Evolutionary conservation across 2,329 filamentous ascomycete species (phyloP).

Genomic region (Xylaria sp.): DNA sequence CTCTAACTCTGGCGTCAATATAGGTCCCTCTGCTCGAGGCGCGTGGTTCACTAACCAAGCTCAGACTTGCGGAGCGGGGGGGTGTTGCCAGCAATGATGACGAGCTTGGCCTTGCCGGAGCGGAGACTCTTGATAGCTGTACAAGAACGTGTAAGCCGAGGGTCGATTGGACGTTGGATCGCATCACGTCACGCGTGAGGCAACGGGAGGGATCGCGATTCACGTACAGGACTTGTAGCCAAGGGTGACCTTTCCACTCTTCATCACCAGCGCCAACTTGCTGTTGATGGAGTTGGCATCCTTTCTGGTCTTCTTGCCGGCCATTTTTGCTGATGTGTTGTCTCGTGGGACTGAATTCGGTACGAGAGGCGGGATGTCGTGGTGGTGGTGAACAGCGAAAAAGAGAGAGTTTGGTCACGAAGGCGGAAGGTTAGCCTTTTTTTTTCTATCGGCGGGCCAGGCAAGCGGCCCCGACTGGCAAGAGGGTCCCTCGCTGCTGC

Average conservation of each 20-base stretch:
- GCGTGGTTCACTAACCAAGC: constrained; percentile 85
- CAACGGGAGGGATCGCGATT: background rate
- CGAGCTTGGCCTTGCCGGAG: constrained; percentile 96
- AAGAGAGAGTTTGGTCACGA: background rate
- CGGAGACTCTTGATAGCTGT: constrained; percentile 74
- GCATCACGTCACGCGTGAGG: background rate
- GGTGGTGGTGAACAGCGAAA: constrained; percentile 10
- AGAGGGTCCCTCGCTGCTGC: constrained; percentile 2
- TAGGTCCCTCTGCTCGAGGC: constrained; percentile 42
- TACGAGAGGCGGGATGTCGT: constrained; percentile 1
- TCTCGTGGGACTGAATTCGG: constrained; percentile 4
- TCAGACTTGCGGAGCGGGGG: constrained; percentile 97
- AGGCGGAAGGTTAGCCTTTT: constrained; percentile 2
- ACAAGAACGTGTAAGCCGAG: constrained; percentile 7
- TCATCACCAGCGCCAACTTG: constrained; percentile 41
- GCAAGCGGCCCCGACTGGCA: background rate
- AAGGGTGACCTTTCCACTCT: constrained; percentile 62
- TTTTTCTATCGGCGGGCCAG: constrained; percentile 2
- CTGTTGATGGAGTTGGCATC: constrained; percentile 64
- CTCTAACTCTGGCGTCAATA: constrained; percentile 5
- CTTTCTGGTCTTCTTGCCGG: constrained; percentile 77
- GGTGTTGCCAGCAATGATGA: constrained; percentile 93
- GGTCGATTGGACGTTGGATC: background rate
- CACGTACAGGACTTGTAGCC: constrained; percentile 70
- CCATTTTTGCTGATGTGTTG: constrained; percentile 48